Conservation (phyloP, 768 basidiomycete species). For the Kockovaella imperatae region DNA sequence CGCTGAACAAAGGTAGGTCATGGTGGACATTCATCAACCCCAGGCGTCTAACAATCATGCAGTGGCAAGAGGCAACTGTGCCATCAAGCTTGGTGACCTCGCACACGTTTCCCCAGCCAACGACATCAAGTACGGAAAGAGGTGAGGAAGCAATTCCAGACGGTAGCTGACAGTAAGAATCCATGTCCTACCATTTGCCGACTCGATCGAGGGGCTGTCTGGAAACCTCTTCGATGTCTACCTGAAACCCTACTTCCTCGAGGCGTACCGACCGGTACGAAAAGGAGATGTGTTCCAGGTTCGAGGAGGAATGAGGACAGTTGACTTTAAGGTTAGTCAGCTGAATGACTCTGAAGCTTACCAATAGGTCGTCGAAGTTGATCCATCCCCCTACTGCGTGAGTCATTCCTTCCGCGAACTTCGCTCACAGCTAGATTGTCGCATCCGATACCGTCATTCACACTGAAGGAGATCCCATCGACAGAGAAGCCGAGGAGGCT, state of each 20-base stretch:
- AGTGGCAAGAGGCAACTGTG: slow-evolving; percentile 97
- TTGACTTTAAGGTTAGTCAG: slow-evolving; percentile 85
- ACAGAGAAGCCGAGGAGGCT: slow-evolving; percentile 96
- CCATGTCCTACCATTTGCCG: slow-evolving; percentile 94
- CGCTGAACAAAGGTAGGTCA: slow-evolving; percentile 80
- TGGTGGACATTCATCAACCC: neutral
- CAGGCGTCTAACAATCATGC: neutral
- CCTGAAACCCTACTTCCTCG: slow-evolving; percentile 96
- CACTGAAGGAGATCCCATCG: slow-evolving; percentile 93
- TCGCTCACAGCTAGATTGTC: too few species aligned
- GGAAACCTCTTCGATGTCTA: slow-evolving; percentile 99
- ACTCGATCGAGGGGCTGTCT: slow-evolving; percentile 90
- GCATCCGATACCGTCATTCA: slow-evolving; percentile 79
- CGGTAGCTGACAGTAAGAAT: slow-evolving; percentile 46
- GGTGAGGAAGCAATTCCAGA: slow-evolving; percentile 41
- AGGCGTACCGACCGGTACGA: slow-evolving; percentile 53
- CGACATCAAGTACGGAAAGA: slow-evolving; percentile 98
- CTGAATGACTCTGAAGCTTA: neutral
- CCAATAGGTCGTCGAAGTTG: slow-evolving; percentile 64
- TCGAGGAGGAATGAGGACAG: slow-evolving; percentile 94
- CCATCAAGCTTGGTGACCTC: slow-evolving; percentile 93
- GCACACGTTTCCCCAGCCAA: slow-evolving; percentile 92
- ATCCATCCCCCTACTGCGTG: slow-evolving; percentile 87
- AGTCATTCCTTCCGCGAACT: slow-evolving; percentile 8
- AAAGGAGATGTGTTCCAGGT: slow-evolving; percentile 87